phyloP scores from a whole-genome alignment of 495 filamentous ascomycete species.

The Acidiella bohemica region DNA sequence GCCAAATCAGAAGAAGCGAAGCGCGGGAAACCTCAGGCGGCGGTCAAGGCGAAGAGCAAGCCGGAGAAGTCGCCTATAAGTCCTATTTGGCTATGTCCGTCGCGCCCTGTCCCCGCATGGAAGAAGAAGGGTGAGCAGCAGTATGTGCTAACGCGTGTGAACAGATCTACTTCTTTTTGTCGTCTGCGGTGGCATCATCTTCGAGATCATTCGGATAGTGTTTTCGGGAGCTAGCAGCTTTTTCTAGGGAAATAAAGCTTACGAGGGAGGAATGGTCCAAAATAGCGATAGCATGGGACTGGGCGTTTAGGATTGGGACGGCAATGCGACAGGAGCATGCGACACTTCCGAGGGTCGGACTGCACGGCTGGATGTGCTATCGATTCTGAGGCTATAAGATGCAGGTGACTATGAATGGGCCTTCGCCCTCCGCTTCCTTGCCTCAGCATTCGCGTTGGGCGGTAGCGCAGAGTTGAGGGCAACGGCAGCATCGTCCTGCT shows the following conservation, averaged over 20 bases:
- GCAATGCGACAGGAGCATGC: no score
- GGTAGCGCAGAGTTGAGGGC: slow-evolving; percentile 22
- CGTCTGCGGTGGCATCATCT: slow-evolving; percentile 68
- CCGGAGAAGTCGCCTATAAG: slow-evolving; percentile 62
- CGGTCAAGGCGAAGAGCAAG: slow-evolving; percentile 52
- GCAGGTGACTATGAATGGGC: slow-evolving; percentile 10
- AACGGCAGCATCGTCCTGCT: slow-evolving; percentile 19
- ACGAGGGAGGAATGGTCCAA: neutral
- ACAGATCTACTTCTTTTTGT: slow-evolving; percentile 67
- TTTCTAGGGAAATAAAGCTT: neutral
- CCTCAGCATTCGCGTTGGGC: slow-evolving; percentile 26
- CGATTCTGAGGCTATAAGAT: neutral
- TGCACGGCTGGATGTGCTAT: neutral
- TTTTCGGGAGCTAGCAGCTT: slow-evolving; percentile 23
- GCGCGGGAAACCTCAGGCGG: slow-evolving; percentile 63
- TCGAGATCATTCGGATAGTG: slow-evolving; percentile 74
- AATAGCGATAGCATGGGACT: neutral
- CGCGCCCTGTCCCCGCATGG: neutral
- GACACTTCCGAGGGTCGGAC: neutral
- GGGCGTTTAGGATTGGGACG: no score
- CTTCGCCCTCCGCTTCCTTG: slow-evolving; percentile 28
- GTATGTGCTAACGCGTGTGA: neutral
- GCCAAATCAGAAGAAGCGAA: slow-evolving; percentile 64
- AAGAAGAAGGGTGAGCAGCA: neutral
- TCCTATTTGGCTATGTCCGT: slow-evolving; percentile 72